Conservation (phyloP, 768 basidiomycete genomes). For the Pluteus cervinus region DNA sequence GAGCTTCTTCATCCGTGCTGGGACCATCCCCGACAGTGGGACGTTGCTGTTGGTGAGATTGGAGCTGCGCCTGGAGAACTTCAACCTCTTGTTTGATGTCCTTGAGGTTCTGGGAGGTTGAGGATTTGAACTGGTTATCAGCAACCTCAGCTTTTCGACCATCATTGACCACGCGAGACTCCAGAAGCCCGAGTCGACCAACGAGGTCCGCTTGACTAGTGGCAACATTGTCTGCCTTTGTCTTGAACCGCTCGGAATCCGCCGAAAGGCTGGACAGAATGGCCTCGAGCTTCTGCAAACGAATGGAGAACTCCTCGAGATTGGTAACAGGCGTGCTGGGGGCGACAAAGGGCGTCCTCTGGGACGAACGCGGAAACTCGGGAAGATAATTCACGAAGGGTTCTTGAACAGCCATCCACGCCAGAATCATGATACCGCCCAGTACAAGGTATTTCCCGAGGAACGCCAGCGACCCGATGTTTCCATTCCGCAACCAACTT, state of each 20-base stretch:
- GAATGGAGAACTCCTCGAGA: conserved; percentile 56
- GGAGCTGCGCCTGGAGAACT: conserved; percentile 30
- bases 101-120: conserved; percentile 21
- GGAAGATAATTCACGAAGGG: conserved; percentile 21
- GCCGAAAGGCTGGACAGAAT: conserved; percentile 54
- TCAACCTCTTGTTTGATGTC: conserved; percentile 50
- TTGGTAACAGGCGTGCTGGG: conserved; percentile 60
- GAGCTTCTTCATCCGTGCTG: conserved; percentile 49
- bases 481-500: conserved; percentile 28
- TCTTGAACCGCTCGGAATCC: conserved; percentile 45
- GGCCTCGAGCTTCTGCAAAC: conserved; percentile 58
- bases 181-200: conserved; percentile 49
- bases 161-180: conserved; percentile 34
- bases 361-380: conserved; percentile 10
- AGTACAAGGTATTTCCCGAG: conserved; percentile 38
- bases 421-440: conserved; percentile 35
- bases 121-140: conserved; percentile 4
- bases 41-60: conserved; percentile 20
- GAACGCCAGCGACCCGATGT: conserved; percentile 21
- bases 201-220: conserved; percentile 46
- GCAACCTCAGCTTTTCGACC: conserved; percentile 11
- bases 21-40: conserved; percentile 8
- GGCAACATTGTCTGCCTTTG: conserved; percentile 47
- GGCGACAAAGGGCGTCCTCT: conserved; percentile 35
- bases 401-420: conserved; percentile 38